phyloP scores from a whole-genome alignment of 2,329 filamentous ascomycete genomes.

The Fusarium fujikuroi region DNA sequence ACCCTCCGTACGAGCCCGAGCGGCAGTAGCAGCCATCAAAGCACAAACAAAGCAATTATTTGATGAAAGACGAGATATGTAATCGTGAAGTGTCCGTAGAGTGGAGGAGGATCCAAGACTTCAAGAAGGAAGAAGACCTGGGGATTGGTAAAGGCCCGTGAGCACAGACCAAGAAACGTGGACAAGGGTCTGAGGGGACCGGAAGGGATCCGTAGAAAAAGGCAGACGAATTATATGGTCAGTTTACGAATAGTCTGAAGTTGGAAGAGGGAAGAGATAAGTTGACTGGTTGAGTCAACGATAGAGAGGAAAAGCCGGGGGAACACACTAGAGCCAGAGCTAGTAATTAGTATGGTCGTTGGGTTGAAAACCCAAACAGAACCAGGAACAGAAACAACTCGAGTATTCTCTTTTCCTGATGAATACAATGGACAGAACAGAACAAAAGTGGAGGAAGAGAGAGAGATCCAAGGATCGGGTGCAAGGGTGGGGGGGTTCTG shows the following conservation, averaged over 20 bases:
- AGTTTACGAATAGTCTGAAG: constrained; percentile 5
- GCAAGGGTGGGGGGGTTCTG: constrained; percentile 17
- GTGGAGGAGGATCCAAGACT: constrained; percentile 29
- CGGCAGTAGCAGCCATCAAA: background rate
- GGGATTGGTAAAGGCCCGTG: constrained; percentile 36
- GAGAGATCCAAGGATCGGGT: constrained; percentile 21
- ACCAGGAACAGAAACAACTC: background rate
- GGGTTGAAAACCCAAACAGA: constrained; percentile 6
- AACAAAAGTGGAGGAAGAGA: constrained; percentile 33
- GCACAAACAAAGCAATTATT: constrained; percentile 24
- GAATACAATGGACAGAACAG: background rate
- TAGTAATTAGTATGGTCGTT: background rate
- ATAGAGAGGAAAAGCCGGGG: background rate
- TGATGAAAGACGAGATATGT: constrained; percentile 2
- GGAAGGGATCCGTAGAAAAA: background rate
- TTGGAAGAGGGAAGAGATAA: background rate
- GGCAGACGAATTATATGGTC: background rate
- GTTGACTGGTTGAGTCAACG: background rate
- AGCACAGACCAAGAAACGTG: constrained; percentile 27
- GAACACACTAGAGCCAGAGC: background rate
- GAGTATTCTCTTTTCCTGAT: constrained; percentile 3
- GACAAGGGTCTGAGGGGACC: constrained; percentile 20
- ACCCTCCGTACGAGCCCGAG: background rate
- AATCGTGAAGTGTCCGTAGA: constrained; percentile 9
- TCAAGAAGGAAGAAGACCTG: constrained; percentile 28